Base-by-base conservation (phyloP, 139 green algal species). In the Desmodesmus armatus region DNA sequence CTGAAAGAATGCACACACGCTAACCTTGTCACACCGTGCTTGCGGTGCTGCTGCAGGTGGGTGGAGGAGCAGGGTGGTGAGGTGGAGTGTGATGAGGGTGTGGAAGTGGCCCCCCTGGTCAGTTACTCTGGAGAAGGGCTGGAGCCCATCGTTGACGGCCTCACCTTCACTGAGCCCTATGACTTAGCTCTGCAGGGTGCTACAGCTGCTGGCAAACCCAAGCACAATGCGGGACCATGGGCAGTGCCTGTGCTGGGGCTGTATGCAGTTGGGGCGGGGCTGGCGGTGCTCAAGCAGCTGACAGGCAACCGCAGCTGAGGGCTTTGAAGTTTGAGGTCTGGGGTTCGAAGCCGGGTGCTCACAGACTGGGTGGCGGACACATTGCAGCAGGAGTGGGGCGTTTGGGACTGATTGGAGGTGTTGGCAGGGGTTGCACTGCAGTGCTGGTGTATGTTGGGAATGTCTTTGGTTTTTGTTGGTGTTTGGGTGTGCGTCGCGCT, bases 41-140 rank as follows among this genome's bases (percentile, higher is more conserved):
- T n/a, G n/a, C n/a, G n/a, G n/a, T n/a, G n/a, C n/a, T 33, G 21
- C 35, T 53, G 37, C 66, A 88, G 82, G 41, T 94, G 90, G 91
- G 86, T 95, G 17, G 62, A 91, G 65, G 69, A 66, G 2, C 81
- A 82, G 1, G 90, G 91, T 37, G 92, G 85, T 7, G 40, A 40
- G 7, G 86, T 95, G 37, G 82, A 65, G 5, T 60, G 44, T 5
- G 51, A 76, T 13, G 71, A 80, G 29, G 92, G 88, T 31, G 85
- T 95, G 47, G 93, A 96, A 77, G 88, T 96, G 40, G 92, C 89
- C 0, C 93, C 93, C 0, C 80, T 91, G 5, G 77, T 96, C 0
- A 93, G 87, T 2, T 95, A 96, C 67, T 87, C 84, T 0, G 93
- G 92, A 7, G 93, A 96, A 73, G 92, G 91, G 11, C 78, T 96